These are phyloP conservation scores for Backusella morwellensis DNA, from an alignment of 192 early-diverging fungal genomes.

Conservation along the genomic window DNA sequence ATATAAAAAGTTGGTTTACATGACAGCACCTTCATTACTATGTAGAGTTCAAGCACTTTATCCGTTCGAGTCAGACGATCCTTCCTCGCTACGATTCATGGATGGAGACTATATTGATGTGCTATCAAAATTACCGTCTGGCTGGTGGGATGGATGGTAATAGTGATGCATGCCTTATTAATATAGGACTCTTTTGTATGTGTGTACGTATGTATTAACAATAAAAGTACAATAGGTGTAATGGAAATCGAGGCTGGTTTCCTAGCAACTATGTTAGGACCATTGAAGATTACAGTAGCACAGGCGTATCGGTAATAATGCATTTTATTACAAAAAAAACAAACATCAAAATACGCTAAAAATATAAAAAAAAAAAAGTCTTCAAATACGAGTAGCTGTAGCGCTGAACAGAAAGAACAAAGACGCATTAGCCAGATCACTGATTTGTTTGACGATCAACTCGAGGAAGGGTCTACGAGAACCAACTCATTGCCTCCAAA, in stretches of 20 bases:
- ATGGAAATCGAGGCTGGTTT: conserved; percentile 84
- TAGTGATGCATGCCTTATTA: background rate
- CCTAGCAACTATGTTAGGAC: conserved; percentile 82
- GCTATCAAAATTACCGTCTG: conserved; percentile 81
- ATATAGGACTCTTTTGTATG: background rate
- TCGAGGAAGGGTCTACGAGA: background rate
- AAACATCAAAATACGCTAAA: background rate
- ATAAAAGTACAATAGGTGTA: conserved; percentile 37
- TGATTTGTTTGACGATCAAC: background rate
- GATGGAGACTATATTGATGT: conserved; percentile 90
- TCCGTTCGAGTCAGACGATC: conserved; percentile 79
- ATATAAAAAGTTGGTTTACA: background rate
- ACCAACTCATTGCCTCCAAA: background rate
- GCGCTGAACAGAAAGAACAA: background rate
- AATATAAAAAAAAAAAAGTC: background rate
- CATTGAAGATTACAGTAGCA: conserved; percentile 35
- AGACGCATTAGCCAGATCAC: background rate
- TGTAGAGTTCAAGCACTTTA: conserved; percentile 72
- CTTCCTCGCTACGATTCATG: conserved; percentile 76
- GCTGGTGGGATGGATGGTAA: conserved; percentile 95
- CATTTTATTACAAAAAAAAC: background rate
- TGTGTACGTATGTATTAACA: background rate
- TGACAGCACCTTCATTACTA: conserved; percentile 13
- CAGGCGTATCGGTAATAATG: background rate
- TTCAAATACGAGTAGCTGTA: background rate